phyloP scores from a whole-genome alignment of 1,284 basidiomycete genomes.

The Trichosporon sp. region DNA sequence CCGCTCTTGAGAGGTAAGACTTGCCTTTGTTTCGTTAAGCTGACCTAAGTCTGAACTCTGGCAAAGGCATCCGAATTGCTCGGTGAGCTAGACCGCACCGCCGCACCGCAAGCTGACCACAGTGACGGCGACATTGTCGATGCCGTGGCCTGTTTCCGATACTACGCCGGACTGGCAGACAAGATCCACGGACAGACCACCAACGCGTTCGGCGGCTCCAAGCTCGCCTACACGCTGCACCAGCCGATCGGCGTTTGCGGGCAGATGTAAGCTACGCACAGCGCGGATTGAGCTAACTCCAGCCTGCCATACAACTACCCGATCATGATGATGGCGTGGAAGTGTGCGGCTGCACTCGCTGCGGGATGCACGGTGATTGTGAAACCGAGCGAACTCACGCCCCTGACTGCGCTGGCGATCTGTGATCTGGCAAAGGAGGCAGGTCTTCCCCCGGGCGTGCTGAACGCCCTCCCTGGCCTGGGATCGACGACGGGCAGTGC shows the following conservation, averaged over 20 bases:
- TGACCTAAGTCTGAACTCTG: constrained; percentile 66
- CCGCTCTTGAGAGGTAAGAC: constrained; percentile 66
- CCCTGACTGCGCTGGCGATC: constrained; percentile 77
- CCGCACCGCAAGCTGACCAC: not conserved
- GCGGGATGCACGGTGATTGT: constrained; percentile 58
- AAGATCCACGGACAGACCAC: constrained; percentile 64
- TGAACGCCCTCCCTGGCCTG: constrained; percentile 82
- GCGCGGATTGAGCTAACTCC: constrained; percentile 8
- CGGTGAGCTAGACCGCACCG: constrained; percentile 52
- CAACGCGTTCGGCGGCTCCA: constrained; percentile 59
- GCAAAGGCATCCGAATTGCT: constrained; percentile 78
- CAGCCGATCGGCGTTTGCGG: constrained; percentile 93
- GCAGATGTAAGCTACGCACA: constrained; percentile 66
- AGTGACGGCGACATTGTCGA: constrained; percentile 60
- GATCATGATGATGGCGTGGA: constrained; percentile 90
- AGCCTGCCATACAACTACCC: constrained; percentile 93
- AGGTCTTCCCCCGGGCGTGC: constrained; percentile 88
- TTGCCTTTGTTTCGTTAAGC: constrained; percentile 42
- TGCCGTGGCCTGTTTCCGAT: constrained; percentile 29
- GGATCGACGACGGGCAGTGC: constrained; percentile 83
- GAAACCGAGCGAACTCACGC: constrained; percentile 86
- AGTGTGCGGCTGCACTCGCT: constrained; percentile 85
- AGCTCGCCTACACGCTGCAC: constrained; percentile 81
- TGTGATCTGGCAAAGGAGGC: constrained; percentile 44
- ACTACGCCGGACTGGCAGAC: constrained; percentile 61